Evolutionary conservation across 2,329 filamentous ascomycete genomes (phyloP), one percentile per base, ranked within the genome.

Genomic region (Kalaharituber pfeilii): DNA sequence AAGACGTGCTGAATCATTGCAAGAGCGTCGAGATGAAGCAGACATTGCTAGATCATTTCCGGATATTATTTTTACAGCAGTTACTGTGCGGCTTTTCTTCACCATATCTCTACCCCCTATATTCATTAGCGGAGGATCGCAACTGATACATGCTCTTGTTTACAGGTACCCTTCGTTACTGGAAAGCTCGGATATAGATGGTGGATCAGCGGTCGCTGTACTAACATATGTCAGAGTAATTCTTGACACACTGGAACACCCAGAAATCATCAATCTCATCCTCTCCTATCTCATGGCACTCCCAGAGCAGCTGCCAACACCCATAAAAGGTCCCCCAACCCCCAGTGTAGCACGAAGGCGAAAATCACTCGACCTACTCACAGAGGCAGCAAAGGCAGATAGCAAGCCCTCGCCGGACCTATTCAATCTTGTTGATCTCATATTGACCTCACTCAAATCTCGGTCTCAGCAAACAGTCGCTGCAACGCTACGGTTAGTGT

Each of bases 1-100:
- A 98, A 69, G 91, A 98, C 67, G 88, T 95, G 29, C 73, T 98
- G 57, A 91, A 96, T 67, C 89, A 96, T 68, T 98, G 91, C 70
- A 80, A 81, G 63, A 96, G 89, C 2, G 74, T 81, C 1, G 89
- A 96, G 66, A 86, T 98, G 62, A 91, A 89, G 66, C 86, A 86
- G 61, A 95, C 88, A 0, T 72, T 98, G 51, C 75, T 98, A 28
- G 91, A 98, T 66, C 91, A 98, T 69, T 98, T 98, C 65, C 88
- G 95, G 66, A 84, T 96, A 62, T 79, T 98, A 29, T 98, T 98
- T 67, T 72, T 98, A 52, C 86, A 95, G 68, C 91, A 98, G 68
- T 72, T 98, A 64, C 71, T 98, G 79, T 96, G 69, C 66, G 82
- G 65, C 57, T 45, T 52, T 44, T 30, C 50, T 30, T 22, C 26